A percentile compares a stretch with the other conserved stretches of the same genome.
Evolutionary conservation across 2,329 filamentous ascomycete species (phyloP).

Genomic region (Didymella pomorum): DNA sequence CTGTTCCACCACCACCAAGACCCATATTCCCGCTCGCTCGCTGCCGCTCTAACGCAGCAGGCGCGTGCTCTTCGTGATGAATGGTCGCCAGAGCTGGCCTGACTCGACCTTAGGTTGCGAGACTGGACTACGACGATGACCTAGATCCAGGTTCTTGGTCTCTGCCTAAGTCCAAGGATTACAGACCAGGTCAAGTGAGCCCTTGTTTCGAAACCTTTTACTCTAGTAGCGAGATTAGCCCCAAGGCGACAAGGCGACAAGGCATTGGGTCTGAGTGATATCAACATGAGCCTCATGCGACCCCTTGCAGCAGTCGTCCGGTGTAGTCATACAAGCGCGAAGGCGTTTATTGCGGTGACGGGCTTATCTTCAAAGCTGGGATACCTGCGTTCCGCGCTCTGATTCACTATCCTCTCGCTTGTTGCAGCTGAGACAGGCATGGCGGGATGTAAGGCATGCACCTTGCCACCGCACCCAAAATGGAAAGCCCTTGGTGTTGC

Average conservation of each 20-base stretch:
- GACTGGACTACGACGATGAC: neutral
- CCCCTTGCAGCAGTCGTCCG: neutral
- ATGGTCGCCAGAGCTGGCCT: neutral
- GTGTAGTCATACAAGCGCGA: neutral
- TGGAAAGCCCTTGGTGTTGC: conserved; percentile 15
- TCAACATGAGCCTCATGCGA: neutral
- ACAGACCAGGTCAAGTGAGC: neutral
- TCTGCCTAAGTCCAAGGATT: neutral
- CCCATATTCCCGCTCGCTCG: neutral
- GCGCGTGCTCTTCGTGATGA: neutral
- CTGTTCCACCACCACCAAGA: neutral
- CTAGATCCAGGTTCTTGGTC: neutral
- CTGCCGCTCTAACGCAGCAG: neutral
- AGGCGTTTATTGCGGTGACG: neutral
- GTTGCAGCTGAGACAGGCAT: neutral
- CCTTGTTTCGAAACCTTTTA: neutral
- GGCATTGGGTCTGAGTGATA: neutral
- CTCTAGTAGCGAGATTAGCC: neutral
- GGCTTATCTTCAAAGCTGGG: neutral
- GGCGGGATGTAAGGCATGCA: conserved; percentile 6
- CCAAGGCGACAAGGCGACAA: neutral
- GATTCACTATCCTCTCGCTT: neutral
- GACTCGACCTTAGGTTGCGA: neutral
- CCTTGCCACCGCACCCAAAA: conserved; percentile 1
- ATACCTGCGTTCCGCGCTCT: conserved; percentile 1